Conservation (phyloP, 768 basidiomycete species). For the Lactifluus hygrophoroides region DNA sequence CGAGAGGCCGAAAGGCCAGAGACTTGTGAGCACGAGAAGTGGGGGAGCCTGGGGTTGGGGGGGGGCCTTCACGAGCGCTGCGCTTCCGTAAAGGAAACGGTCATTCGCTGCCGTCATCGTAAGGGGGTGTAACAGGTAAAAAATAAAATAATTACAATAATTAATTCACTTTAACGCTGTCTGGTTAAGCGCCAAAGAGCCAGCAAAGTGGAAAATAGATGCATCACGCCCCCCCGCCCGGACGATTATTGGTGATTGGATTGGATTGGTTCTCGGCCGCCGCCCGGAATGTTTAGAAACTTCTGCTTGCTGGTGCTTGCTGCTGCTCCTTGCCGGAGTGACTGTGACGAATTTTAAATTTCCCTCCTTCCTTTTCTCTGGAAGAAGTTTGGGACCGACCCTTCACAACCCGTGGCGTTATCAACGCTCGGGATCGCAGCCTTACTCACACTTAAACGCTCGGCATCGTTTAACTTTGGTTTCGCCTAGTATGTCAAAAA, state of each 20-base stretch:
- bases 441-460: not conserved
- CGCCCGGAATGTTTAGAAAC: not conserved
- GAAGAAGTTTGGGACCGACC: not conserved
- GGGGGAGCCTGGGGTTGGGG: not conserved
- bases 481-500: not conserved
- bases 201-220: not conserved
- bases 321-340: too few species aligned
- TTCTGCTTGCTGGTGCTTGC: too few species aligned
- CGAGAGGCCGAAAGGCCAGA: not conserved
- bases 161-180: not conserved
- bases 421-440: conserved; percentile 6
- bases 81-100: conserved; percentile 3
- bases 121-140: too few species aligned
- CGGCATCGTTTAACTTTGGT: not conserved
- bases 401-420: conserved; percentile 16
- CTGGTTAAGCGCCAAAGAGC: not conserved
- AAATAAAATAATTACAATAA: not conserved
- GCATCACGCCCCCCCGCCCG: not conserved
- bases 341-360: not conserved
- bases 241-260: too few species aligned
- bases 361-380: not conserved
- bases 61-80: not conserved
- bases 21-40: not conserved
- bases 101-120: conserved; percentile 4
- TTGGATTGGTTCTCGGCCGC: conserved; percentile 7